Evolutionary conservation across 2,329 filamentous ascomycete genomes (phyloP).

Genomic region (Ophiosphaerella herpotricha): DNA sequence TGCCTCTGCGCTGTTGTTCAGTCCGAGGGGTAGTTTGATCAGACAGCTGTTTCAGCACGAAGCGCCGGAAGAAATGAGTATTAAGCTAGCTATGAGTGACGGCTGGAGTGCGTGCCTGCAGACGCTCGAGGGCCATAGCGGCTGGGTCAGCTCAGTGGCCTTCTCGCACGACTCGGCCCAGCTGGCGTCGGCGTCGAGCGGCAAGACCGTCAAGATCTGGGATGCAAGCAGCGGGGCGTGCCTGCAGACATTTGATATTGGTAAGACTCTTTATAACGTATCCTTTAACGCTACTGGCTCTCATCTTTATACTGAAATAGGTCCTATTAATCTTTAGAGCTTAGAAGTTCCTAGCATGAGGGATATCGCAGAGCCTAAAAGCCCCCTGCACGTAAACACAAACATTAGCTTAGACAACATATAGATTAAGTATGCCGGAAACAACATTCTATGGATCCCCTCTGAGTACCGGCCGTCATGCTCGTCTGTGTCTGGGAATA

Average conservation of each 20-base stretch:
- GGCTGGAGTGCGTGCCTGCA: constrained; percentile 3
- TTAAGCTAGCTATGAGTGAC: constrained; percentile 11
- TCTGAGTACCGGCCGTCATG: no score
- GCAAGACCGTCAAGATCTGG: constrained; percentile 16
- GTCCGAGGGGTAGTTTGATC: constrained; percentile 18
- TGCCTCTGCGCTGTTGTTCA: constrained; percentile 26
- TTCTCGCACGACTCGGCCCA: constrained; percentile 18
- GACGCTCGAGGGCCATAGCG: constrained; percentile 19
- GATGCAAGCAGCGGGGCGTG: background rate
- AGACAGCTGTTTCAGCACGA: constrained; percentile 17
- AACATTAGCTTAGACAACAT: no score
- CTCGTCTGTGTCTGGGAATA: no score
- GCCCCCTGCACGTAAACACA: no score
- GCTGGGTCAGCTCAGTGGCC: constrained; percentile 13
- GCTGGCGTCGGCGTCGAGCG: background rate
- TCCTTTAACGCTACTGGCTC: no score
- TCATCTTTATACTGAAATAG: no score
- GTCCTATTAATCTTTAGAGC: no score
- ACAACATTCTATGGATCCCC: no score
- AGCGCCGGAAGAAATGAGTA: constrained; percentile 16
- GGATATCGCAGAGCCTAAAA: no score
- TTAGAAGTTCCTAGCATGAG: no score
- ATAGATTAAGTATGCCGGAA: no score
- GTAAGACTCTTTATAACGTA: no score
- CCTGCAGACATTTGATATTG: constrained; percentile 5